phyloP scores from a whole-genome alignment of 1,139 yeast genomes.

The Yamadazyma buinensis region DNA sequence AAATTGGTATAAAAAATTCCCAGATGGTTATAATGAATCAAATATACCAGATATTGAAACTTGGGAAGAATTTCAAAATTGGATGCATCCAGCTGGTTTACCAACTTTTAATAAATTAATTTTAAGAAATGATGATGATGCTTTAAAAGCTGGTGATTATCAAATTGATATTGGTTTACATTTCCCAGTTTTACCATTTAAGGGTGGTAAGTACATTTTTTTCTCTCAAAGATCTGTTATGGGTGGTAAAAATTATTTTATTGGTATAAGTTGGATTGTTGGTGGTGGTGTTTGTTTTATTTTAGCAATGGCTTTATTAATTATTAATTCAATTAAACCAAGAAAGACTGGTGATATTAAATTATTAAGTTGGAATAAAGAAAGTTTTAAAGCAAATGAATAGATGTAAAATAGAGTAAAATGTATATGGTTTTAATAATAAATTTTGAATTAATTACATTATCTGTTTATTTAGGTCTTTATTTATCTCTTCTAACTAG shows the following conservation, averaged over 20 bases:
- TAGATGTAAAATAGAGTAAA: slow-evolving; percentile 2
- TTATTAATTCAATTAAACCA: slow-evolving; percentile 63
- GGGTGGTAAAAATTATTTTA: slow-evolving; percentile 86
- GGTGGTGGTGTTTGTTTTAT: slow-evolving; percentile 86
- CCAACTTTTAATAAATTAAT: slow-evolving; percentile 83
- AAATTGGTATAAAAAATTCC: slow-evolving; percentile 63
- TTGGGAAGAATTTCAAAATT: slow-evolving; percentile 79
- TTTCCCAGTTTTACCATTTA: slow-evolving; percentile 80
- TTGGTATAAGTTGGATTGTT: slow-evolving; percentile 87
- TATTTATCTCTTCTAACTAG: too few relatives aligned
- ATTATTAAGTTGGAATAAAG: slow-evolving; percentile 70
- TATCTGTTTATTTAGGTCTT: background rate
- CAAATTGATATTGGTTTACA: slow-evolving; percentile 72
- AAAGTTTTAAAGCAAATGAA: slow-evolving; percentile 12
- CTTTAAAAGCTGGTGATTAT: slow-evolving; percentile 64
- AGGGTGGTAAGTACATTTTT: slow-evolving; percentile 79
- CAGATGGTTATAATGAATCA: slow-evolving; percentile 64
- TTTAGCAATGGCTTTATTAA: slow-evolving; percentile 55
- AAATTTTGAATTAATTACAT: too few relatives aligned
- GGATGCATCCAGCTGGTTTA: slow-evolving; percentile 96
- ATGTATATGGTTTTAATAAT: background rate
- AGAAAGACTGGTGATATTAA: slow-evolving; percentile 72
- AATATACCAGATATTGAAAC: slow-evolving; percentile 59
- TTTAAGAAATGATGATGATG: slow-evolving; percentile 68
- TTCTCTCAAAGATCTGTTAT: slow-evolving; percentile 80